Base-by-base conservation (phyloP, 2,329 filamentous ascomycete species). In the Hymenoscyphus albidus region DNA sequence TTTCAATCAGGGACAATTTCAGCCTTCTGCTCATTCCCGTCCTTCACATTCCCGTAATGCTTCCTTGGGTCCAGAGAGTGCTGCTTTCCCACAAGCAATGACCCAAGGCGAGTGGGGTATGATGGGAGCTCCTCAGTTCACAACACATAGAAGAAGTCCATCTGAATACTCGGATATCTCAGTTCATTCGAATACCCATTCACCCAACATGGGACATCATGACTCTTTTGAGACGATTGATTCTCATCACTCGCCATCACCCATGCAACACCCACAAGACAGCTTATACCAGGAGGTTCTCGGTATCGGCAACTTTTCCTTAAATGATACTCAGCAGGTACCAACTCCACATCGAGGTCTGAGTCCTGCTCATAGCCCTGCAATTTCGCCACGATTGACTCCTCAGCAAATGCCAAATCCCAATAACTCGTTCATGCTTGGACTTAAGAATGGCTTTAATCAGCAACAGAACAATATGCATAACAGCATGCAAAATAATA, bases 81-180 rank as follows among this genome's bases (percentile, higher is more conserved):
- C 74, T 54, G 72, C 84, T 59, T 88, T 83, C 70, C 79, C 82
- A 55, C 81, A 82, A 67, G 78, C 77, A 16, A 78, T 80, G 62
- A 76, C 79, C 57, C 78, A 80, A 59, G 78, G 79, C 57, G 86
- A 89, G 67, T 89, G 87, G 86, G 77, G 80, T 40, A 78, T 83
- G 74, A 76, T 82, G 73, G 48, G 48, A 54, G 83, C 83, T 70
- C 78, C 80, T 44, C 79, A 81, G 65, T 97, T 96, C 74, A 89
- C 91, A 70, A 82, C 85, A n/a, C 94, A 97, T 75, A 85, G 93
- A 71, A 87, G 93, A 73, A 88, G 86, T 44, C 91, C 92, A 0
- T 97, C 93, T n/a, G 94, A 97, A 71, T 92, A 89, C 73, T 97
- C 93, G 2, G 94, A 97, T 70, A 88, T 97, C 5, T 97, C 89